These are phyloP conservation scores for Penstemon davidsonii DNA, from an alignment of 257 asterid species.

Conservation along the genomic window DNA sequence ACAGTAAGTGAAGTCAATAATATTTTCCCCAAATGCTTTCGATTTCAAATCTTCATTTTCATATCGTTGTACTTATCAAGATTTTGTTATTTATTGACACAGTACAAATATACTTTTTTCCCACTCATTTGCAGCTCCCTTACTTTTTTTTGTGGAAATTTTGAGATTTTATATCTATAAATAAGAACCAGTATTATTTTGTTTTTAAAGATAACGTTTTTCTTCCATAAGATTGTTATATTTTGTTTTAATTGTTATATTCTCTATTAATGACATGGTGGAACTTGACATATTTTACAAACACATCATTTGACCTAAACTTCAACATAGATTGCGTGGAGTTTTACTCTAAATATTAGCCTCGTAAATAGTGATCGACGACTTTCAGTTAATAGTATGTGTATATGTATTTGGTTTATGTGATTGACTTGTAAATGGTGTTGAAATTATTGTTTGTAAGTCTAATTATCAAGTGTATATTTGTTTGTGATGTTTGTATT, in stretches of 20 bases:
- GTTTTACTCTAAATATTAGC: no score
- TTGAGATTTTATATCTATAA: neutral
- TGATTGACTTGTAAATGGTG: no score
- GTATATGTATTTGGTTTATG: no score
- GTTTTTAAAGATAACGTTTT: neutral
- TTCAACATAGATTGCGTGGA: no score
- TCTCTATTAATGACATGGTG: constrained; percentile 10
- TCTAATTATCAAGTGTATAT: no score
- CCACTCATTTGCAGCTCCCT: neutral
- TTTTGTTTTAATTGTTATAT: no score
- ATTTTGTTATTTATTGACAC: neutral
- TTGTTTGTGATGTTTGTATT: no score
- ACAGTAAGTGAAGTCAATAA: constrained; percentile 53
- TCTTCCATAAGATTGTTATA: neutral
- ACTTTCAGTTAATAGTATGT: no score
- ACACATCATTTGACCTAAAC: no score
- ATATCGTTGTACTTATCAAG: neutral
- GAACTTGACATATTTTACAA: constrained; percentile 2
- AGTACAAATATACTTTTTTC: no score
- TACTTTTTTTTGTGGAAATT: neutral
- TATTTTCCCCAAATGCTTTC: constrained; percentile 12
- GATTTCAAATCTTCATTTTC: neutral
- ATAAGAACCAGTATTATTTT: neutral
- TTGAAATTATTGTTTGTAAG: no score
- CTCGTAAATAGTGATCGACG: no score